A percentile compares a stretch with the other conserved stretches of the same genome.
These are phyloP conservation scores for Trichomonas vaginalis DNA, from an alignment of 208 protist genomes.

Conservation along the genomic window DNA sequence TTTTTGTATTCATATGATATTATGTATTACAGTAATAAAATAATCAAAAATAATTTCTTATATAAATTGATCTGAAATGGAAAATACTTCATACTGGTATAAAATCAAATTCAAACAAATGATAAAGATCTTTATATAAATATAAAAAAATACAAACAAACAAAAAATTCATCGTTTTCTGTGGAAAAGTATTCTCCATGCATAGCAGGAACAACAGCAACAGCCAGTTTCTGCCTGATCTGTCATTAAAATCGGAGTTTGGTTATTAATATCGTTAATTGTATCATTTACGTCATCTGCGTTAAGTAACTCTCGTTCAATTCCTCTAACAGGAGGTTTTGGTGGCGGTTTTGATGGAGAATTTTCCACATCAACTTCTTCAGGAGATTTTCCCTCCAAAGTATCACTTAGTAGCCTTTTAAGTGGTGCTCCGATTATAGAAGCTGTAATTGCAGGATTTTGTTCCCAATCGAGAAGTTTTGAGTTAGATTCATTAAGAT, in stretches of 20 bases:
- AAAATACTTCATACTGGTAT: no score
- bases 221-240: neutral
- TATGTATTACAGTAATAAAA: no score
- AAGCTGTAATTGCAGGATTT: neutral
- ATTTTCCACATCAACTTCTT: neutral
- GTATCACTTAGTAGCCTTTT: neutral
- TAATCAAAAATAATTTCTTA: no score
- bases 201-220: neutral
- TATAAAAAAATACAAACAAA: neutral
- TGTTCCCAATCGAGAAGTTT: neutral
- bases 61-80: no score
- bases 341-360: neutral
- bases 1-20: no score
- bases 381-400: neutral
- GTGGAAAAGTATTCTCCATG: neutral
- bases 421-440: neutral
- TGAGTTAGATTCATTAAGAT: neutral
- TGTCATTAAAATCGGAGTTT: neutral
- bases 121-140: no score
- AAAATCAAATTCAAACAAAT: no score
- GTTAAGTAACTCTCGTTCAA: neutral
- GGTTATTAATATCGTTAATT: neutral
- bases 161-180: neutral
- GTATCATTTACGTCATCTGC: neutral
- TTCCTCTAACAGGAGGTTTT: neutral